Percentiles rank a stretch among this genome's conserved stretches.
These are phyloP conservation scores for Micractinium sp. DNA, from an alignment of 139 green algal species.

Conservation along the genomic window DNA sequence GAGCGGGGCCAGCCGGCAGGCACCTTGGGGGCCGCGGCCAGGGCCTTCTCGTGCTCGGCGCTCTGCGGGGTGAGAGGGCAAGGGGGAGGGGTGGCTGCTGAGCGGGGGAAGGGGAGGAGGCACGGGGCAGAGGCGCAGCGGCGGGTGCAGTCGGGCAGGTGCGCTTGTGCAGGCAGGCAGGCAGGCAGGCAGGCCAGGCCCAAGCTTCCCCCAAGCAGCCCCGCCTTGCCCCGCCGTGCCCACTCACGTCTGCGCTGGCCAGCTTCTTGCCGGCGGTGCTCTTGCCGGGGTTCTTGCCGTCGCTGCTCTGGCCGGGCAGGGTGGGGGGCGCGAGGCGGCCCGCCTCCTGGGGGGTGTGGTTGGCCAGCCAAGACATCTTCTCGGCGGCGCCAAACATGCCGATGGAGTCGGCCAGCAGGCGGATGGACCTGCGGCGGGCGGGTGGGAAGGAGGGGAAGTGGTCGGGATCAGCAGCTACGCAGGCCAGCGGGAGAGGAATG, in stretches of 20 bases:
- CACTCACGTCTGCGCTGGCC: neutral
- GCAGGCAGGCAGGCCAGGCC: too few species aligned
- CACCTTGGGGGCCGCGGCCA: conserved; percentile 14
- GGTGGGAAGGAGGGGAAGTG: too few species aligned
- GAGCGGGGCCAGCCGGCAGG: conserved; percentile 49
- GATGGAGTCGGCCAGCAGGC: conserved; percentile 65
- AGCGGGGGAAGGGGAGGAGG: too few species aligned
- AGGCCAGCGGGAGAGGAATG: too few species aligned
- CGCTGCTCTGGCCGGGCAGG: conserved; percentile 13
- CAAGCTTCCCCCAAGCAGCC: too few species aligned
- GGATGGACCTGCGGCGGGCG: conserved; percentile 51
- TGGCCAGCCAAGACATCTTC: conserved; percentile 63
- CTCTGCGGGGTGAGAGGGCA: neutral
- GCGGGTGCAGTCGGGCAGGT: too few species aligned
- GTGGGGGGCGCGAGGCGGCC: conserved; percentile 21
- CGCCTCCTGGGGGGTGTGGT: conserved; percentile 44
- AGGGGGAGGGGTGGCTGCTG: too few species aligned
- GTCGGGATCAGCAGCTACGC: too few species aligned
- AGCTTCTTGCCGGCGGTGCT: conserved; percentile 19
- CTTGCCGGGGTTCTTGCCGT: neutral
- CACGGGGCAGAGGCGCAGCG: too few species aligned
- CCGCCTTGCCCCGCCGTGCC: neutral
- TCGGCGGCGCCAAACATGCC: conserved; percentile 72
- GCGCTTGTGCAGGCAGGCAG: neutral
- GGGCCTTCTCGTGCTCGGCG: neutral